phyloP scores from a whole-genome alignment of 495 filamentous ascomycete species.

The Penicillium daleae region DNA sequence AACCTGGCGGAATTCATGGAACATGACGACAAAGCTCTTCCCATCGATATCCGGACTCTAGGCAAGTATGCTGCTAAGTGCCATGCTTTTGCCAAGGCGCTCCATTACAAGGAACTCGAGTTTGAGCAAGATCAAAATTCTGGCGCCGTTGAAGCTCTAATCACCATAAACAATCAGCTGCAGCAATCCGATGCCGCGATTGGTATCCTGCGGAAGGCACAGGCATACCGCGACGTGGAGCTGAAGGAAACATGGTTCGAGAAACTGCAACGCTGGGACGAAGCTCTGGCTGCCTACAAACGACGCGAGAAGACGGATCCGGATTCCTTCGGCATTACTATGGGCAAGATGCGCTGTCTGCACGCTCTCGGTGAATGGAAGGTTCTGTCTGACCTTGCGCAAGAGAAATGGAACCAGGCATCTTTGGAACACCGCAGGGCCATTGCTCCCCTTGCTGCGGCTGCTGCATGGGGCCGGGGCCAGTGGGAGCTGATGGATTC shows the following conservation, averaged over 20 bases:
- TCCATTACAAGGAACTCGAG: conserved; percentile 98
- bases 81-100: conserved; percentile 95
- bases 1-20: conserved; percentile 99
- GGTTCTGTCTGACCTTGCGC: conserved; percentile 79
- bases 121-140: conserved; percentile 97
- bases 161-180: conserved; percentile 97
- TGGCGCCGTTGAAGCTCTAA: conserved; percentile 93
- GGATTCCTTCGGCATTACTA: conserved; percentile 84
- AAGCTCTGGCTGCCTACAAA: conserved; percentile 90
- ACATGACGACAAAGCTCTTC: conserved; percentile 96
- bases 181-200: conserved; percentile 98
- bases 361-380: conserved; percentile 99
- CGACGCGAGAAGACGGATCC: conserved; percentile 74
- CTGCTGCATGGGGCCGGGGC: conserved; percentile 94
- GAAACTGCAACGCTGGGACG: conserved; percentile 97
- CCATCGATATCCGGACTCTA: conserved; percentile 92
- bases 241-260: conserved; percentile 98
- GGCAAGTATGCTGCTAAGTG: conserved; percentile 93
- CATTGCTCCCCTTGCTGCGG: conserved; percentile 91
- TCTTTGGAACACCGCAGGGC: conserved; percentile 78
- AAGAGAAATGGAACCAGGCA: conserved; percentile 91
- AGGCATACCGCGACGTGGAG: conserved; percentile 91
- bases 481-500: conserved; percentile 98
- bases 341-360: conserved; percentile 99
- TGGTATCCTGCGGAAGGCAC: conserved; percentile 91